A percentile compares a stretch with the other conserved stretches of the same genome.
Evolutionary conservation across 129 eudicot species (phyloP).

Genomic region (Artemisia tridentata): DNA sequence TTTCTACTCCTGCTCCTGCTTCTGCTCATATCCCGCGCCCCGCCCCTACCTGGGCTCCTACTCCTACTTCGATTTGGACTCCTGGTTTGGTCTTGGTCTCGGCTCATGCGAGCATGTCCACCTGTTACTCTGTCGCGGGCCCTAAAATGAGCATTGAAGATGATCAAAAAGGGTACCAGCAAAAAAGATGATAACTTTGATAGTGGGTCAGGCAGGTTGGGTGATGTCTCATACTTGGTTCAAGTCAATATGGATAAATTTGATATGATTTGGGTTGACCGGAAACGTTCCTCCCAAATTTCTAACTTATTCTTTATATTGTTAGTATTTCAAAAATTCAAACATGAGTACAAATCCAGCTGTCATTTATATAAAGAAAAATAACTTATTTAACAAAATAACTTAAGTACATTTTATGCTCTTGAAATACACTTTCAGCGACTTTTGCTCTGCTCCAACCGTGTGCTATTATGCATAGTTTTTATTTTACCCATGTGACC

Average conservation of each 20-base stretch:
- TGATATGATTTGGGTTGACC: constrained; percentile 1
- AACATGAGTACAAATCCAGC: not conserved
- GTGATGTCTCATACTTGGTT: not conserved
- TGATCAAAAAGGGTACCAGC: too few relatives aligned
- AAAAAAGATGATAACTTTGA: not conserved
- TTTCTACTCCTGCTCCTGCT: constrained; percentile 55
- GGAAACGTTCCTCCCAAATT: not conserved
- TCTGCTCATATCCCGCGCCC: constrained; percentile 29
- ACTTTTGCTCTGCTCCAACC: not conserved
- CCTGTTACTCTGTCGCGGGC: constrained; percentile 23
- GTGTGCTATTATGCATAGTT: not conserved
- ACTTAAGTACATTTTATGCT: constrained; percentile 1
- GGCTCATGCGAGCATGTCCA: constrained; percentile 18
- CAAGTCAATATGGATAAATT: not conserved
- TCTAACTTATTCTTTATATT: not conserved
- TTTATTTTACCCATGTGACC: not conserved
- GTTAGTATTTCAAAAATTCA: not conserved
- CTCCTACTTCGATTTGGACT: constrained; percentile 24
- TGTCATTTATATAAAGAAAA: not conserved
- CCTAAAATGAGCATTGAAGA: constrained; percentile 15
- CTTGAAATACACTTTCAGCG: not conserved
- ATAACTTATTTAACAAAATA: not conserved
- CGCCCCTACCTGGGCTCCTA: constrained; percentile 23
- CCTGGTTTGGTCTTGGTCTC: constrained; percentile 7
- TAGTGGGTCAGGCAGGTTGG: not conserved